Evolutionary conservation across 164 flowering plant genomes (phyloP).

Genomic region (Litsea cubeba): DNA sequence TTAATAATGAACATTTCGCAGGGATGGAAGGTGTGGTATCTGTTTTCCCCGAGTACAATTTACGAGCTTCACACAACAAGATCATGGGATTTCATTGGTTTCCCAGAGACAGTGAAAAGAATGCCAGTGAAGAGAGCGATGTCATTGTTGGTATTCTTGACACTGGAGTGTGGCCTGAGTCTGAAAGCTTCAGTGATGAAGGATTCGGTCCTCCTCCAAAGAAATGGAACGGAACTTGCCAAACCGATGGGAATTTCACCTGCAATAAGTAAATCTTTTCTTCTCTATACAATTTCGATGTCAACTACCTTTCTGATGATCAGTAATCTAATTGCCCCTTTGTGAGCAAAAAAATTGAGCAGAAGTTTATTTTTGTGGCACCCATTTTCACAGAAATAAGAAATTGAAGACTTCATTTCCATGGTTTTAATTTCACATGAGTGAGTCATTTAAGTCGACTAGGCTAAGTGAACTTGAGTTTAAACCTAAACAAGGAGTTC

Average conservation of each 20-base stretch:
- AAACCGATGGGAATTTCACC: constrained; percentile 24
- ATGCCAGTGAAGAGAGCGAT: constrained; percentile 28
- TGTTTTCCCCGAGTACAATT: constrained; percentile 28
- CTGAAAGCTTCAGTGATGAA: constrained; percentile 43
- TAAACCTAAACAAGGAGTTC: not conserved
- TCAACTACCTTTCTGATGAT: not conserved
- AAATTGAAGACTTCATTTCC: too few relatives aligned
- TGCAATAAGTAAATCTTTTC: constrained; percentile 58
- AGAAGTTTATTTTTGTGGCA: not conserved
- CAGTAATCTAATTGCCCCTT: not conserved
- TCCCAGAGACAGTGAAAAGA: constrained; percentile 23
- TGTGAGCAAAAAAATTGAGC: not conserved
- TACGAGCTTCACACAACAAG: constrained; percentile 46
- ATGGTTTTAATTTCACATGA: too few relatives aligned
- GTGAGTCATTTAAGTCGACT: too few relatives aligned
- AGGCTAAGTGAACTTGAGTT: not conserved
- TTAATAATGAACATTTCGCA: constrained; percentile 3
- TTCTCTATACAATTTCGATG: not conserved
- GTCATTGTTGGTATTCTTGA: constrained; percentile 47
- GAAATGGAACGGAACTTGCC: constrained; percentile 64
- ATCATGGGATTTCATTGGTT: constrained; percentile 59
- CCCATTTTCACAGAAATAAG: too few relatives aligned
- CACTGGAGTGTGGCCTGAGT: constrained; percentile 58
- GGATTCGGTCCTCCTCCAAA: constrained; percentile 62
- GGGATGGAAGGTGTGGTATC: constrained; percentile 48